Evolutionary conservation across 106 monocot species (phyloP), one percentile per base, ranked within the genome.

Genomic region (Agapanthus africanus): DNA sequence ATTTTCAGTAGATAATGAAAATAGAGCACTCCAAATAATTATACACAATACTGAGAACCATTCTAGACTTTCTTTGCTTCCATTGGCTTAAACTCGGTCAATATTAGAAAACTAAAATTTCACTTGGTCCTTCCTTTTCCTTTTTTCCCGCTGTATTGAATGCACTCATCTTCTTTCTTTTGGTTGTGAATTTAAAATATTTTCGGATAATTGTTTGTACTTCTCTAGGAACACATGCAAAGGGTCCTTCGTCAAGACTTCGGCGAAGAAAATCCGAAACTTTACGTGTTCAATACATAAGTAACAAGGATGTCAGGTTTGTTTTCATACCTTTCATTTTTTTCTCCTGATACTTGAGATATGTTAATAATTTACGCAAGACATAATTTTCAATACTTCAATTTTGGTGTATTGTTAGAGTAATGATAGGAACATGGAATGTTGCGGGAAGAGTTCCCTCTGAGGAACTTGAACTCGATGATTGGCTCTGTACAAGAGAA

Each of bases 341-440:
- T 19, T 49, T n/a, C 49, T 49, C 49, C 49, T 49, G 49, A 19
- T 13, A 49, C 18, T 21, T 49, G 16, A n/a, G 33, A 60, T 30
- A 11, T 60, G 4, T 60, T 47, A 47, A 15, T 47, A 19, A 47
- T 47, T 19, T 47, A 15, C 46, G n/a, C n/a, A n/a, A 47, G 4
- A 47, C 19, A 47, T 0, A 2, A 5, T 47, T 52, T 28, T 65
- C 11, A 34, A 37, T 66, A 27, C 13, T 25, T 25, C 34, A 35
- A 68, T 30, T 5, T 32, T 50, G 30, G 19, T 66, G 0, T 37
- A 35, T 47, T 37, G 7, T 18, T 54, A 91, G 91, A 77, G 71
- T 91, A 31, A 69, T 87, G 84, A 84, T 91, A 44, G 91, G 91
- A 59, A 87, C 91, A 57, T 91, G 87, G 87, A 91, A 91, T 74